Evolutionary conservation across 106 monocot genomes (phyloP).

Genomic region (Dioscorea dumetorum): DNA sequence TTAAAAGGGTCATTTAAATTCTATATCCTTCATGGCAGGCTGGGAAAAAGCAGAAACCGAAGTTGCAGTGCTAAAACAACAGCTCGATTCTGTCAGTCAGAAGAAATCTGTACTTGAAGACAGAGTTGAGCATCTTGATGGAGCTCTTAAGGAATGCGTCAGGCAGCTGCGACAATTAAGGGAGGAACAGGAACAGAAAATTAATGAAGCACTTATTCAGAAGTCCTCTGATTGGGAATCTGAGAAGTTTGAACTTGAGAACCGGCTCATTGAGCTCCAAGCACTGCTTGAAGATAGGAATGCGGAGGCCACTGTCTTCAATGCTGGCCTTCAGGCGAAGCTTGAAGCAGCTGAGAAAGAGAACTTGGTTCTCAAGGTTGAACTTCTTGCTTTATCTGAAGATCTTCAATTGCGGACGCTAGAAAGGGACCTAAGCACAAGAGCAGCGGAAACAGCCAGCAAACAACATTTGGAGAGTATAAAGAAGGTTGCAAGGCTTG

Average conservation of each 20-base stretch:
- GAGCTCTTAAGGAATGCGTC: constrained; percentile 42
- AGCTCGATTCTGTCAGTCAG: constrained; percentile 21
- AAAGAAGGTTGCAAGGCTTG: constrained; percentile 32
- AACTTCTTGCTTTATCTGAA: constrained; percentile 18
- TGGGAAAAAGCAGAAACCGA: constrained; percentile 48
- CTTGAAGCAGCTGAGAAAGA: constrained; percentile 20
- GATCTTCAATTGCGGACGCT: constrained; percentile 18
- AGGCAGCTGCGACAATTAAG: constrained; percentile 33
- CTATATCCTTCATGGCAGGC: constrained; percentile 7
- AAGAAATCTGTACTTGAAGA: constrained; percentile 30
- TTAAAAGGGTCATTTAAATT: neutral
- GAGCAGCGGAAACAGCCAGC: constrained; percentile 41
- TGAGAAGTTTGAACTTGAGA: constrained; percentile 29
- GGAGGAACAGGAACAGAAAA: constrained; percentile 43
- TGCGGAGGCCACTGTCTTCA: neutral
- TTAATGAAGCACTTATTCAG: constrained; percentile 12
- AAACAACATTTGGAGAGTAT: constrained; percentile 41
- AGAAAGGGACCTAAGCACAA: constrained; percentile 33
- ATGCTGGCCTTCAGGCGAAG: constrained; percentile 11
- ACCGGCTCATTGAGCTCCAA: constrained; percentile 21
- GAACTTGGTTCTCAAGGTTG: constrained; percentile 17
- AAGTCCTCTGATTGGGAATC: constrained; percentile 30
- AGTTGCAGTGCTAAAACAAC: constrained; percentile 26
- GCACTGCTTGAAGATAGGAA: constrained; percentile 22
- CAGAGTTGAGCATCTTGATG: constrained; percentile 31